A percentile compares a stretch with the other conserved stretches of the same genome.
Evolutionary conservation across 2,329 filamentous ascomycete species (phyloP).

Genomic region (Botrytis pseudocinerea): DNA sequence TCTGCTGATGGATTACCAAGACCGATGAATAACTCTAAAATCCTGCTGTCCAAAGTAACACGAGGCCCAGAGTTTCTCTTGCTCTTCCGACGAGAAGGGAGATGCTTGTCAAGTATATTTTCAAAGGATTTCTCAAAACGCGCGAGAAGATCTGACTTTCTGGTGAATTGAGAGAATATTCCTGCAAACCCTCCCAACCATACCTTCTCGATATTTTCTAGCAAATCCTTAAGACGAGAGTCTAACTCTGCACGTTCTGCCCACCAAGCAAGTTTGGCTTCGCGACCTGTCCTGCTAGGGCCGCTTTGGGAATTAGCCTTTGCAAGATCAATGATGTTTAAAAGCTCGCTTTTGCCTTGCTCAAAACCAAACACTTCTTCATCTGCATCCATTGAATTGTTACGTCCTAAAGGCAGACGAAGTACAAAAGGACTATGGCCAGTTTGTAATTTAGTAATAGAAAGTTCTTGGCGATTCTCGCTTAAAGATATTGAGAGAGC

Average conservation of each 20-base stretch:
- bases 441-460: slow-evolving; percentile 80
- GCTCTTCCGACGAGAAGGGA: slow-evolving; percentile 75
- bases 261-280: slow-evolving; percentile 86
- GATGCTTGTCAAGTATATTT: slow-evolving; percentile 74
- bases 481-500: slow-evolving; percentile 83
- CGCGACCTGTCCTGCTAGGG: slow-evolving; percentile 70
- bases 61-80: slow-evolving; percentile 51
- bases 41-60: slow-evolving; percentile 60
- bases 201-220: slow-evolving; percentile 83
- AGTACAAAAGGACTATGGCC: slow-evolving; percentile 80
- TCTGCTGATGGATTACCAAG: slow-evolving; percentile 71
- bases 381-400: slow-evolving; percentile 77
- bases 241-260: slow-evolving; percentile 79
- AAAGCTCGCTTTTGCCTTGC: slow-evolving; percentile 74
- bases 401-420: slow-evolving; percentile 79
- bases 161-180: slow-evolving; percentile 77
- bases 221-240: slow-evolving; percentile 69
- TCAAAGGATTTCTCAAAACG: slow-evolving; percentile 79
- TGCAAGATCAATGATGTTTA: slow-evolving; percentile 77
- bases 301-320: slow-evolving; percentile 80
- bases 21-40: slow-evolving; percentile 86
- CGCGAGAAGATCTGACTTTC: slow-evolving; percentile 63
- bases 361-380: slow-evolving; percentile 81
- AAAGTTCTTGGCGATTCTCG: slow-evolving; percentile 79
- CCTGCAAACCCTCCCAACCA: slow-evolving; percentile 96